Conservation (phyloP, 2,329 filamentous ascomycete species). For the Penicillium palitans region DNA sequence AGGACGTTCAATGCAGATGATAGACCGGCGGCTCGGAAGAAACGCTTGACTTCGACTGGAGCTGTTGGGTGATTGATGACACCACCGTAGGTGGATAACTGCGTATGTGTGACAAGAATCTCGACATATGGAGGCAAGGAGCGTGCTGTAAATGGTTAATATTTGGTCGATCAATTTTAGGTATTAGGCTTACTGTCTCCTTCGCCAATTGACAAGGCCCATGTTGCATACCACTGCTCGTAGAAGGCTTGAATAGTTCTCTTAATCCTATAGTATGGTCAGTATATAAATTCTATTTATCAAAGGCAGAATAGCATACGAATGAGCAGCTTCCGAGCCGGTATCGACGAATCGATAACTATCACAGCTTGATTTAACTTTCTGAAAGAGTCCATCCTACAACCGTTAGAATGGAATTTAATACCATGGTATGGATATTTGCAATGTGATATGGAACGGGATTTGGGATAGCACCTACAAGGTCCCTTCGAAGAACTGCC, state of each 20-base stretch:
- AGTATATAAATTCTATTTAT: slow-evolving; percentile 2
- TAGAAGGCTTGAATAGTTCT: slow-evolving; percentile 66
- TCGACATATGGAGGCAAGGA: slow-evolving; percentile 70
- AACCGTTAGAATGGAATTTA: slow-evolving; percentile 2
- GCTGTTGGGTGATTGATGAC: slow-evolving; percentile 75
- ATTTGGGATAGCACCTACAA: slow-evolving; percentile 48
- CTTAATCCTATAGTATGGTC: slow-evolving; percentile 47
- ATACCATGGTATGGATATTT: not conserved
- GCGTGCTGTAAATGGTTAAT: slow-evolving; percentile 20
- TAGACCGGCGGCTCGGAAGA: slow-evolving; percentile 70
- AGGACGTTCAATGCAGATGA: slow-evolving; percentile 74
- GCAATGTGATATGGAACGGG: too few relatives aligned
- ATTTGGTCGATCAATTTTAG: not conserved
- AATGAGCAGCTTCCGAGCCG: slow-evolving; percentile 36
- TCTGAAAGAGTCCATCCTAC: slow-evolving; percentile 36
- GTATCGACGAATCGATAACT: slow-evolving; percentile 34
- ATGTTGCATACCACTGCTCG: slow-evolving; percentile 63
- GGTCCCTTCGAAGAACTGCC: slow-evolving; percentile 66
- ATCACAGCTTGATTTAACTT: slow-evolving; percentile 41
- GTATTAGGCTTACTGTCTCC: slow-evolving; percentile 47
- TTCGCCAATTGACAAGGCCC: slow-evolving; percentile 59
- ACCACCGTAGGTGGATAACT: slow-evolving; percentile 71
- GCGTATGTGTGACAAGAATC: slow-evolving; percentile 70
- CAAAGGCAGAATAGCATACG: slow-evolving; percentile 25
- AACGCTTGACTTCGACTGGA: slow-evolving; percentile 67